These are phyloP conservation scores for Fraxinus latifolia DNA, from an alignment of 305 asterid genomes.

Conservation along the genomic window DNA sequence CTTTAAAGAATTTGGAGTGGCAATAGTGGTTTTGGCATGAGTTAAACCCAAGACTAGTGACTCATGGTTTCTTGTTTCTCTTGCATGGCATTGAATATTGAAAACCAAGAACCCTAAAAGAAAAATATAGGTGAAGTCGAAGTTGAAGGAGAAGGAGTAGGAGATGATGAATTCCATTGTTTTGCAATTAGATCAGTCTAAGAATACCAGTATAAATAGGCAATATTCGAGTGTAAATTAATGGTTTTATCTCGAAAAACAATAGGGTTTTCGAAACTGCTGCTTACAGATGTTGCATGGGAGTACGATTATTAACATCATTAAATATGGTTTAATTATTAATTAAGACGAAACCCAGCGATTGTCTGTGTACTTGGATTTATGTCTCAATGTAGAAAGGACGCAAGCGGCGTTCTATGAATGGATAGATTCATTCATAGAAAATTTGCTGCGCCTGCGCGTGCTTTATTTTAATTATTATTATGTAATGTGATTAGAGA, in stretches of 20 bases:
- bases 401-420: conserved; percentile 13
- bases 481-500: not conserved
- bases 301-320: not conserved
- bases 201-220: conserved; percentile 29
- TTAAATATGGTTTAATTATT: not conserved
- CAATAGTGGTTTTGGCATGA: conserved; percentile 29
- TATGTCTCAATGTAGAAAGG: conserved; percentile 21
- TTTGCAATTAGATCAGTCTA: not conserved
- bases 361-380: conserved; percentile 10
- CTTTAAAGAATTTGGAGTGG: conserved; percentile 33
- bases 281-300: conserved; percentile 22
- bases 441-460: conserved; percentile 23
- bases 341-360: not conserved
- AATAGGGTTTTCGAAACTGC: not conserved
- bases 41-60: conserved; percentile 52
- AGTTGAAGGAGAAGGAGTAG: not conserved
- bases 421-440: conserved; percentile 15
- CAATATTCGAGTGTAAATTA: not conserved
- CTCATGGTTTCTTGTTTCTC: conserved; percentile 11
- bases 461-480: conserved; percentile 25
- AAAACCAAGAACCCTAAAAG: conserved; percentile 25
- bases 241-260: not conserved
- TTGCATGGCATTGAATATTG: conserved; percentile 34
- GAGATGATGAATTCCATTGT: not conserved
- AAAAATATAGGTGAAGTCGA: not conserved